Percentiles rank a stretch among this genome's conserved stretches.
These are phyloP conservation scores for Houttuynia cordata DNA, from an alignment of 164 flowering plant genomes.

Conservation along the genomic window DNA sequence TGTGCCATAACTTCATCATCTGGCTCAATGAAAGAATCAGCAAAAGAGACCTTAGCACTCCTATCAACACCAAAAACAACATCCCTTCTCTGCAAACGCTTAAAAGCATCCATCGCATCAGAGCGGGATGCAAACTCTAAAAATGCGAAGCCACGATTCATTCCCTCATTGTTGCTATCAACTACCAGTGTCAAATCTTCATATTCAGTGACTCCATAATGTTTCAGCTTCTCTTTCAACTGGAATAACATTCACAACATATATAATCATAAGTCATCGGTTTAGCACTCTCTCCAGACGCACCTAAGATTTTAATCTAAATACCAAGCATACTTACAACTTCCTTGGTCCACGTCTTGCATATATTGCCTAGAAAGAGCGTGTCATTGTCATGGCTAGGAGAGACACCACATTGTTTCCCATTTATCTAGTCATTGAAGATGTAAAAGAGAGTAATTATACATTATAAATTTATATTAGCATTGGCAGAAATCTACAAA, in stretches of 20 bases:
- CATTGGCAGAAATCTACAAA: conserved; percentile 6
- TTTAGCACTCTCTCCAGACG: not conserved
- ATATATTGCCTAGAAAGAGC: conserved; percentile 82
- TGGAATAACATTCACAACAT: conserved; percentile 23
- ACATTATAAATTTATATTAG: conserved; percentile 1
- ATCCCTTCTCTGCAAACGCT: conserved; percentile 81
- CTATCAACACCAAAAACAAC: conserved; percentile 78
- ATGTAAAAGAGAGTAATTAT: conserved; percentile 7
- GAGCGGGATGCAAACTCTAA: conserved; percentile 83
- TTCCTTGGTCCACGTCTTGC: conserved; percentile 96
- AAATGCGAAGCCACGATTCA: conserved; percentile 93
- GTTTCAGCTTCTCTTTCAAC: conserved; percentile 81
- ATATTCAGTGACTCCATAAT: conserved; percentile 60
- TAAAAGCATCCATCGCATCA: conserved; percentile 93
- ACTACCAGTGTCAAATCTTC: conserved; percentile 85
- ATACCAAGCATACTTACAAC: conserved; percentile 51
- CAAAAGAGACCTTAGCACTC: conserved; percentile 89
- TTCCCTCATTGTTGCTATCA: conserved; percentile 65
- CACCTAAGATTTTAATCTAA: conserved; percentile 2
- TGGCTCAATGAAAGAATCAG: conserved; percentile 90
- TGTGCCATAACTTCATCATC: conserved; percentile 95
- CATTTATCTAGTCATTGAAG: conserved; percentile 50
- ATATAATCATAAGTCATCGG: conserved; percentile 5
- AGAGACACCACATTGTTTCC: conserved; percentile 91
- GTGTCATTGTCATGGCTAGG: conserved; percentile 98